These are phyloP conservation scores for Mortierella sp. DNA, from an alignment of 371 early-diverging fungal species.

Conservation along the genomic window DNA sequence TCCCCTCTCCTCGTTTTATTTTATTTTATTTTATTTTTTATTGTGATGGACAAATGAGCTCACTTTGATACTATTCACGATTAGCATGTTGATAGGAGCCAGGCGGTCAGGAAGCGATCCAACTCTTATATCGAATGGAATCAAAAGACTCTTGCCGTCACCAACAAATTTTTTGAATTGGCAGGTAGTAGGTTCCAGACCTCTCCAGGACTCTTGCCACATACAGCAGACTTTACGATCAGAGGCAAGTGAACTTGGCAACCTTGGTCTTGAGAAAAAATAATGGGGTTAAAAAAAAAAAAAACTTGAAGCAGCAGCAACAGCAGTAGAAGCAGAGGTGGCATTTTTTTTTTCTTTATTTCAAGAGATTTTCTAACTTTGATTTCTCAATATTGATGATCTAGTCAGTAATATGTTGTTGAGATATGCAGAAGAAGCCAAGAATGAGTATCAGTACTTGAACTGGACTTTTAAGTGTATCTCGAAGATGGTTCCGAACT, in stretches of 20 bases:
- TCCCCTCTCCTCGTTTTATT: too few species aligned
- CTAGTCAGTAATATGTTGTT: constrained; percentile 46
- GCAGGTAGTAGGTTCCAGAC: constrained; percentile 18
- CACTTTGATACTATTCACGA: not conserved
- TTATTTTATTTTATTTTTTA: too few species aligned
- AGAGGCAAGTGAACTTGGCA: constrained; percentile 19
- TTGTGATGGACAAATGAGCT: too few species aligned
- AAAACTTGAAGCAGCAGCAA: too few species aligned
- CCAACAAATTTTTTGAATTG: constrained; percentile 24
- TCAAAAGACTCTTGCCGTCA: constrained; percentile 20
- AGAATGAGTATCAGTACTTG: constrained; percentile 26
- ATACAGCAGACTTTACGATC: constrained; percentile 24
- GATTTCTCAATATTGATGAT: not conserved
- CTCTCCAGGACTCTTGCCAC: constrained; percentile 1
- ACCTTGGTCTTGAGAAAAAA: too few species aligned
- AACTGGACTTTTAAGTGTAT: constrained; percentile 27
- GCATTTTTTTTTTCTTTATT: not conserved
- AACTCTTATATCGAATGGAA: constrained; percentile 32
- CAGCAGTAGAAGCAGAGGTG: too few species aligned
- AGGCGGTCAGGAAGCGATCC: constrained; percentile 24
- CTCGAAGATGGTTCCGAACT: constrained; percentile 24
- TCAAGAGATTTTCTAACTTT: too few species aligned
- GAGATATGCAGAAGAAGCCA: constrained; percentile 26
- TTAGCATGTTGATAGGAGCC: constrained; percentile 34
- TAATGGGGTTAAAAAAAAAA: too few species aligned